phyloP scores from a whole-genome alignment of 1,139 yeast species.

The Nematodospora anomalae region DNA sequence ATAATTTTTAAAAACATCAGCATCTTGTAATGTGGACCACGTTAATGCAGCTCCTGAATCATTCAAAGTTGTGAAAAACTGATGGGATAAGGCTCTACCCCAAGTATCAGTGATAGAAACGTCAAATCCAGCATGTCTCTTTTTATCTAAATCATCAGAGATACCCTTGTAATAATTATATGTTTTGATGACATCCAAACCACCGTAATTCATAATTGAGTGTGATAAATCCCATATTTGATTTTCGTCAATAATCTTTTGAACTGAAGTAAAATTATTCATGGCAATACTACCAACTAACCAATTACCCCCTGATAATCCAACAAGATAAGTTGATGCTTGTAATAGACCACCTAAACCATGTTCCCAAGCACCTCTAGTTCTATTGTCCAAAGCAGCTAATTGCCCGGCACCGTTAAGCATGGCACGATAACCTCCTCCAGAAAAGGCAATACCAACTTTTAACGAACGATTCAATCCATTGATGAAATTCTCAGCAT shows the following conservation, averaged over 20 bases:
- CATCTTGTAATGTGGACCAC: conserved; percentile 60
- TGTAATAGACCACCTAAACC: conserved; percentile 83
- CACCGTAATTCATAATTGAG: conserved; percentile 67
- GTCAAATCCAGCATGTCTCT: conserved; percentile 75
- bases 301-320: conserved; percentile 89
- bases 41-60: conserved; percentile 64
- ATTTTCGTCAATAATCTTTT: conserved; percentile 50
- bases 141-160: conserved; percentile 53
- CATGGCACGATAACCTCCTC: conserved; percentile 52
- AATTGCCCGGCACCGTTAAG: conserved; percentile 46
- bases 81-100: conserved; percentile 85
- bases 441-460: conserved; percentile 45
- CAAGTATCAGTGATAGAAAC: conserved; percentile 84
- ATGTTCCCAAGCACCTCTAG: conserved; percentile 26
- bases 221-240: conserved; percentile 70
- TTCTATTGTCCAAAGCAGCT: conserved; percentile 37
- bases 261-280: conserved; percentile 79
- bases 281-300: conserved; percentile 74
- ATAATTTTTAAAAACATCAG: conserved; percentile 53
- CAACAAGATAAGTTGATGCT: conserved; percentile 70
- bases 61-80: conserved; percentile 57
- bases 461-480: conserved; percentile 33
- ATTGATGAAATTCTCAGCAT: conserved; percentile 52
- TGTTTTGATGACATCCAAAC: conserved; percentile 60
- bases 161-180: conserved; percentile 56